Evolutionary conservation across 2,329 filamentous ascomycete species (phyloP).

Genomic region (Colletotrichum spinosum): DNA sequence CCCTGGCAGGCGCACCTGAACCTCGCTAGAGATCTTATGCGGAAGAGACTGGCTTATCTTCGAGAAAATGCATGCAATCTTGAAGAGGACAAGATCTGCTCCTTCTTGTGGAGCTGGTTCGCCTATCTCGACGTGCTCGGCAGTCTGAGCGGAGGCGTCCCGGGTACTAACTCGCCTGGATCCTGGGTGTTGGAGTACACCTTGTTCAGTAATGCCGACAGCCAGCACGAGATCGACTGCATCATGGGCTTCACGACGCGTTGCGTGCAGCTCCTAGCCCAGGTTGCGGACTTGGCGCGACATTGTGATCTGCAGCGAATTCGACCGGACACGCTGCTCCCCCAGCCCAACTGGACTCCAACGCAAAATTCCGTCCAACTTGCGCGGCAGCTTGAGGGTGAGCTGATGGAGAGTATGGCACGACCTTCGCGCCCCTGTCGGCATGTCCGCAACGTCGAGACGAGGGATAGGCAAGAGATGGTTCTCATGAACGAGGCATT

Average conservation of each 20-base stretch:
- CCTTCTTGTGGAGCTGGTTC: constrained; percentile 86
- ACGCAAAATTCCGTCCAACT: constrained; percentile 62
- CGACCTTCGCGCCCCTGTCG: constrained; percentile 55
- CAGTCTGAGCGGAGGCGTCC: constrained; percentile 70
- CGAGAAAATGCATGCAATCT: constrained; percentile 50
- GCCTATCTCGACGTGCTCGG: constrained; percentile 86
- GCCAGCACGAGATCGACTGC: constrained; percentile 80
- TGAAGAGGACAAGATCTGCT: constrained; percentile 69
- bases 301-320: constrained; percentile 76
- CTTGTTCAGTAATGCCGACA: constrained; percentile 62
- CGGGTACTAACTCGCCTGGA: constrained; percentile 62
- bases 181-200: constrained; percentile 63
- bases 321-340: constrained; percentile 50
- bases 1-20: constrained; percentile 85
- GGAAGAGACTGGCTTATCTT: constrained; percentile 63
- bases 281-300: constrained; percentile 77
- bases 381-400: constrained; percentile 69
- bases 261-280: constrained; percentile 77
- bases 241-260: constrained; percentile 82
- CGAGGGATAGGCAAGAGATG: constrained; percentile 71
- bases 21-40: constrained; percentile 80
- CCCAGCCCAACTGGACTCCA: constrained; percentile 67
- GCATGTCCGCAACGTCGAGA: constrained; percentile 60
- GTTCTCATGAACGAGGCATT: constrained; percentile 81
- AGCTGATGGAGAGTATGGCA: constrained; percentile 69